These are phyloP conservation scores for Kodamaea ohmeri DNA, from an alignment of 1,139 yeast genomes.

Conservation along the genomic window DNA sequence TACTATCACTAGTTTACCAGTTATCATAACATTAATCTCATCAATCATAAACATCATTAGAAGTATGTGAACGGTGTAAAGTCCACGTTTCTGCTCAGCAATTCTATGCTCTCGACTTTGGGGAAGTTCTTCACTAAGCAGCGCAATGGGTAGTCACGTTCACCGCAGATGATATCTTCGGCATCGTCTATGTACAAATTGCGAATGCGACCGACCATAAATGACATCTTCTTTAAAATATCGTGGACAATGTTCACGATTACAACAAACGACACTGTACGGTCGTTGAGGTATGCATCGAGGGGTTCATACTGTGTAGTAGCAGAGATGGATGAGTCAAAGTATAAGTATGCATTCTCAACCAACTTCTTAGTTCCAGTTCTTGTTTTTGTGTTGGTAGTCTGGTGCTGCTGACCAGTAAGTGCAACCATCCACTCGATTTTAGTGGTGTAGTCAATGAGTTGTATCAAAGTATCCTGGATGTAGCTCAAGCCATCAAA, in stretches of 20 bases:
- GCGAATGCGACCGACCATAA: conserved; percentile 34
- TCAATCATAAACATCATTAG: conserved; percentile 1
- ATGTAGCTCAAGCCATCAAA: conserved; percentile 37
- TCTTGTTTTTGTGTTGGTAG: conserved; percentile 6
- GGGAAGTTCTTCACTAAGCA: conserved; percentile 35
- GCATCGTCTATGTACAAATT: conserved; percentile 37
- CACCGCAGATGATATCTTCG: conserved; percentile 26
- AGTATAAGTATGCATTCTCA: conserved; percentile 35
- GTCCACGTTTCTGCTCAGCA: conserved; percentile 22
- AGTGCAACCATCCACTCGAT: conserved; percentile 11
- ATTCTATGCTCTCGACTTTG: conserved; percentile 31
- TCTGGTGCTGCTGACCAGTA: conserved; percentile 8
- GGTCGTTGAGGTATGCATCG: conserved; percentile 11
- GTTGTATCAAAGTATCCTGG: conserved; percentile 31
- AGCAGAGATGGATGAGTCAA: conserved; percentile 28
- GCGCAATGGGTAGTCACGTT: conserved; percentile 31
- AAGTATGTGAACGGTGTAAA: conserved; percentile 8
- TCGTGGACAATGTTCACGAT: conserved; percentile 36
- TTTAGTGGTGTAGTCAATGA: conserved; percentile 26
- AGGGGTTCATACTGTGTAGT: conserved; percentile 7
- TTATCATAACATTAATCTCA: not conserved
- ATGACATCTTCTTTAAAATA: conserved; percentile 34
- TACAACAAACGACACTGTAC: conserved; percentile 23
- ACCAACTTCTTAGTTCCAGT: conserved; percentile 11
- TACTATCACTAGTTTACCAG: too few relatives aligned